Base-by-base conservation (phyloP, 306 rosid species). In the Prinsepia uniflora region DNA sequence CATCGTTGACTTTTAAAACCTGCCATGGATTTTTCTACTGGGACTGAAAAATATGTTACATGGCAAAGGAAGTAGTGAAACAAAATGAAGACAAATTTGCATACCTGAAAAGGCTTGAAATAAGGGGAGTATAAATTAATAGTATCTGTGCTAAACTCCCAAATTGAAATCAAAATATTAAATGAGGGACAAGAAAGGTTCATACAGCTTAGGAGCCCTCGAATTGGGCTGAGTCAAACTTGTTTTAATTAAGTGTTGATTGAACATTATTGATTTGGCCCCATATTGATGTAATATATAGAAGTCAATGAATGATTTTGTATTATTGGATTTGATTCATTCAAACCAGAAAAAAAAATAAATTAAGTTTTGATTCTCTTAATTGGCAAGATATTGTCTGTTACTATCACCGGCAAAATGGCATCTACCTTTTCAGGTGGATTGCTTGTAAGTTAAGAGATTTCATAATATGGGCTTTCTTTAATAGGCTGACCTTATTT, bases 1-100 rank as follows among this genome's bases (percentile, higher is more conserved):
- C 87, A 86, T 75, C 84, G 70, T 46, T 63, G 71, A 45, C 18
- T 46, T 14, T 36, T 70, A 74, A 47, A 74, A 18, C 59, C 67
- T 9, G 45, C 36, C 71, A 70, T 55, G 61, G 8, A 22, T 7
- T n/a, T n/a, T n/a, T n/a, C n/a, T n/a, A n/a, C n/a, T n/a, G n/a
- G n/a, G n/a, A n/a, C n/a, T n/a, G n/a, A n/a, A n/a, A n/a, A n/a
- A n/a, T n/a, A n/a, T n/a, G n/a, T n/a, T n/a, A n/a, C n/a, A n/a
- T n/a, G n/a, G n/a, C n/a, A n/a, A n/a, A n/a, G n/a, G n/a, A n/a
- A n/a, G n/a, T 24, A 24, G 30, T 24, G 30, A 24, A 24, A 24
- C 30, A 24, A 24, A 24, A 24, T 24, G 30, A 24, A 24, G 30
- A 24, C 0, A 24, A 24, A 2, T 30, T 30, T 30, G 36, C 2